phyloP scores from a whole-genome alignment of 305 asterid genomes.

The Fraxinus ornus region DNA sequence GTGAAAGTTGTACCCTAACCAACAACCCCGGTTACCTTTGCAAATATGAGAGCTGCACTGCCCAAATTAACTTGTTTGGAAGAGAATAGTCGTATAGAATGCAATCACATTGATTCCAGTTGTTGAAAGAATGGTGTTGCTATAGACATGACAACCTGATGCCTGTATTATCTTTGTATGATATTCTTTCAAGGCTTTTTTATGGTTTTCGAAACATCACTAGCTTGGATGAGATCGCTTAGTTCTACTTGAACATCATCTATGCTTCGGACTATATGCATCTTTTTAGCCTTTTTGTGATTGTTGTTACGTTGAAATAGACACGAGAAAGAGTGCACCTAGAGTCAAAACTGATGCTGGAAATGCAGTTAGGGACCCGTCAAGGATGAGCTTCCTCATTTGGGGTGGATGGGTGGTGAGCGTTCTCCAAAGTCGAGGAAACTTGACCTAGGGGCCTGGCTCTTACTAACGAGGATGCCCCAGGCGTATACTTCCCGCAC shows the following conservation, averaged over 20 bases:
- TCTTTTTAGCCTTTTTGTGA: conserved; percentile 31
- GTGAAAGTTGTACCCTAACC: not conserved
- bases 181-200: conserved; percentile 41
- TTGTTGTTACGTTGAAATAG: conserved; percentile 42
- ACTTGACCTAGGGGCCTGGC: not conserved
- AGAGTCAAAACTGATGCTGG: conserved; percentile 53
- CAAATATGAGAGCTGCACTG: conserved; percentile 66
- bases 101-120: conserved; percentile 71
- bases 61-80: conserved; percentile 54
- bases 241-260: conserved; percentile 52
- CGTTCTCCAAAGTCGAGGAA: too few relatives aligned
- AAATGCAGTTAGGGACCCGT: conserved; percentile 36
- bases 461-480: too few relatives aligned
- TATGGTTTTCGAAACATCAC: conserved; percentile 29
- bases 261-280: conserved; percentile 51
- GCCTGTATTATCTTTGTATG: conserved; percentile 41
- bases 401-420: not conserved
- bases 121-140: conserved; percentile 80
- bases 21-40: conserved; percentile 28
- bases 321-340: conserved; percentile 59
- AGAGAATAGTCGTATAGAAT: conserved; percentile 65
- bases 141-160: conserved; percentile 63
- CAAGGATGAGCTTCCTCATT: not conserved
- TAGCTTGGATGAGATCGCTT: conserved; percentile 54
- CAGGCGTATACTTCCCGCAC: not conserved